A percentile compares a stretch with the other conserved stretches of the same genome.
Conservation (phyloP, 352 stramenopile genomes). For the Pythium aristosporum region DNA sequence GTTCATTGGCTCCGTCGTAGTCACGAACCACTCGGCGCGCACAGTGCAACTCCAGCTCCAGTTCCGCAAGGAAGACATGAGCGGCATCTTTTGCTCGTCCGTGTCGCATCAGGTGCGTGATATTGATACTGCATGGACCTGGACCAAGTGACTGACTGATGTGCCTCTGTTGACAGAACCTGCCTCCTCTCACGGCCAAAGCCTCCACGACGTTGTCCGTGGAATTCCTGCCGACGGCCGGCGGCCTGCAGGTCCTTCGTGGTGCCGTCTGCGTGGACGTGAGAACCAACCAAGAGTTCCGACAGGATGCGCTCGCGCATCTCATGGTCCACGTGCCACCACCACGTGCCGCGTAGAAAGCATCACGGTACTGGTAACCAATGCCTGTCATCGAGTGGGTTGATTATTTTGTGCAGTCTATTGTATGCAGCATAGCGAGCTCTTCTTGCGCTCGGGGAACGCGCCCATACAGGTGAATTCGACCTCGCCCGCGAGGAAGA, state of each 20-base stretch:
- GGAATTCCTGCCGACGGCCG: slow-evolving; percentile 65
- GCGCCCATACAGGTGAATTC: slow-evolving; percentile 74
- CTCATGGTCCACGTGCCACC: slow-evolving; percentile 44
- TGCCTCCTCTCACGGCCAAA: slow-evolving; percentile 56
- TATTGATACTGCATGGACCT: not conserved
- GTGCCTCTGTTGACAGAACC: slow-evolving; percentile 40
- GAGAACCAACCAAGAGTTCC: slow-evolving; percentile 57
- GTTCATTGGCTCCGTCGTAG: slow-evolving; percentile 48
- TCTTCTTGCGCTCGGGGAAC: slow-evolving; percentile 61
- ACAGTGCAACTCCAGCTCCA: slow-evolving; percentile 71
- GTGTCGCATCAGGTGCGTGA: slow-evolving; percentile 66
- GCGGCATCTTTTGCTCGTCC: slow-evolving; percentile 68
- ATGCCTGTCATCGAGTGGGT: not conserved
- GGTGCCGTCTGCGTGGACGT: slow-evolving; percentile 72
- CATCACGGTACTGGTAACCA: not conserved
- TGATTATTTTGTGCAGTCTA: slow-evolving; percentile 10
- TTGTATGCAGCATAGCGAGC: slow-evolving; percentile 51
- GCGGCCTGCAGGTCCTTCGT: slow-evolving; percentile 61
- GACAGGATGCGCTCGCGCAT: slow-evolving; percentile 49
- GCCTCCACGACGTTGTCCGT: slow-evolving; percentile 42
- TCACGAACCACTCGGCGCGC: slow-evolving; percentile 72
- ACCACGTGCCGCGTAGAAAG: slow-evolving; percentile 14
- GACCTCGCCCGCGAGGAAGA: slow-evolving; percentile 68
- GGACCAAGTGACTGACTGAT: too few relatives aligned
- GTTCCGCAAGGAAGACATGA: slow-evolving; percentile 69